Evolutionary conservation across 371 early-diverging fungal genomes (phyloP), one percentile per base, ranked within the genome.

Genomic region (Phascolomyces articulosus): DNA sequence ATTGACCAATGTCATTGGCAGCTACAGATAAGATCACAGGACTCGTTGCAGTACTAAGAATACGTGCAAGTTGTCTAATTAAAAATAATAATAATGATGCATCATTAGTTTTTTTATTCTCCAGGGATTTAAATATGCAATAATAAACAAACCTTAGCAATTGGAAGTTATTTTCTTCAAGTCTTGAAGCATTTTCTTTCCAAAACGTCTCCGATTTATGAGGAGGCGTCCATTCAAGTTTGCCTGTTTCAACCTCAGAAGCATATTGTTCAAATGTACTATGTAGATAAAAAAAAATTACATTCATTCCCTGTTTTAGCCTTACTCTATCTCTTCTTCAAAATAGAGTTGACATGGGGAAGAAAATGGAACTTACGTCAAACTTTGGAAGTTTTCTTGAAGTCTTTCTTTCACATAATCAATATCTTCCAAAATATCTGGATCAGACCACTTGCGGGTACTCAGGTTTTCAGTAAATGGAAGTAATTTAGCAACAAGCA

Each of bases 241-340:
- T 90, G 18, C 96, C 96, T 3, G 92, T 88, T 66, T 83, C 81
- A 18, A 98, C 84, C 77, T 97, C 97, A 28, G 93, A 87, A 38
- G 86, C 85, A 76, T 98, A 98, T 69, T 93, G 95, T 78, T 96
- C 98, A 85, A 93, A 98, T 0, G 98, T 95, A 55, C 92, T 92
- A 74, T 27, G 48, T n/a, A 4, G 16, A n/a, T 13, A 16, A 16
- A 4, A n/a, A 2, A 29, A 47, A 40, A 13, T n/a, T 27, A 27
- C 48, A 60, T 21, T 31, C 40, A 18, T 40, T 38, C 16, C 16
- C 28, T 23, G 26, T 44, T 16, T 48, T n/a, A n/a, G n/a, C n/a
- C n/a, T n/a, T n/a, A n/a, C n/a, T n/a, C n/a, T n/a, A 21, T 34
- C 20, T 29, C 3, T 2, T 58, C 4, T 24, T 51, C 1, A 61